Conservation (phyloP, 208 protist genomes). For the Trypanosoma lewisi region DNA sequence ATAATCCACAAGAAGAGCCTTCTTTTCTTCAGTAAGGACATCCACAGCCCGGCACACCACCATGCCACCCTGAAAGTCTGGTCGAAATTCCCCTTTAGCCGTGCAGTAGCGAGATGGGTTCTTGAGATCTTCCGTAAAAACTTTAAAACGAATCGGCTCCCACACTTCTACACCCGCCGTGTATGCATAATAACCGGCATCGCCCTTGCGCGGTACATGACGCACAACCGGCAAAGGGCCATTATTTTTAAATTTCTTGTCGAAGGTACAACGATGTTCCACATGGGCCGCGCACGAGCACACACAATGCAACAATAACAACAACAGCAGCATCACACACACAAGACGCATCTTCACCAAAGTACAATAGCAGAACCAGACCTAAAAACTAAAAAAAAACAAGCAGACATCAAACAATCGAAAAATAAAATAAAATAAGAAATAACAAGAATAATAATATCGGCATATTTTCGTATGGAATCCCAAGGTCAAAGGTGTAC, state of each 20-base stretch:
- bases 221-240: background rate
- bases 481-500: too few relatives aligned
- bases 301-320: background rate
- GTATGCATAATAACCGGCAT: background rate
- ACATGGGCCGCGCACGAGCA: background rate
- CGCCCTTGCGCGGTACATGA: background rate
- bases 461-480: too few relatives aligned
- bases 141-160: slow-evolving; percentile 14
- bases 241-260: background rate
- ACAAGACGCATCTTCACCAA: too few relatives aligned
- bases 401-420: too few relatives aligned
- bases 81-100: slow-evolving; percentile 1
- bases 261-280: slow-evolving; percentile 3
- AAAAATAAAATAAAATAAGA: too few relatives aligned
- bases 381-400: too few relatives aligned
- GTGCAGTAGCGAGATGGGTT: slow-evolving; percentile 17
- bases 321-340: too few relatives aligned
- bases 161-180: background rate
- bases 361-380: too few relatives aligned
- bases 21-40: slow-evolving; percentile 34
- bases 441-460: too few relatives aligned
- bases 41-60: slow-evolving; percentile 25
- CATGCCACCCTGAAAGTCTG: slow-evolving; percentile 22
- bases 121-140: slow-evolving; percentile 17
- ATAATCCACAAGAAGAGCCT: slow-evolving; percentile 2